Evolutionary conservation across 768 basidiomycete species (phyloP).

Genomic region (Clavulina sp.): DNA sequence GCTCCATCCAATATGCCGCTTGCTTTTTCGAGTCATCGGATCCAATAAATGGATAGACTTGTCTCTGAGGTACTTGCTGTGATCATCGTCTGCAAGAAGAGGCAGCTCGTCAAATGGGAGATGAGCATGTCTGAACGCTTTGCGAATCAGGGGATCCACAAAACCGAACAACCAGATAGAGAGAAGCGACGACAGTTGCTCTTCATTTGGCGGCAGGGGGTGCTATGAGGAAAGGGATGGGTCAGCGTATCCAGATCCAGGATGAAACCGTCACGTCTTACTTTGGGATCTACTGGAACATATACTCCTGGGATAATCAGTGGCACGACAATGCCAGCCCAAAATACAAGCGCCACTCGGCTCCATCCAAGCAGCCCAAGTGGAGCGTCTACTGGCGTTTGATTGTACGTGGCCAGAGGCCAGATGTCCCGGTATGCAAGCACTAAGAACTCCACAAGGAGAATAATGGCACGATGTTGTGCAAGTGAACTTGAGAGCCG

Average conservation of each 20-base stretch:
- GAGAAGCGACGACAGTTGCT: slow-evolving; percentile 33
- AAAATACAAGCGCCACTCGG: slow-evolving; percentile 28
- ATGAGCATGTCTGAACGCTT: slow-evolving; percentile 28
- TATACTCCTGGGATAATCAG: slow-evolving; percentile 39
- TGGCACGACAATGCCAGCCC: slow-evolving; percentile 33
- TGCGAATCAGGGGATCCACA: slow-evolving; percentile 33
- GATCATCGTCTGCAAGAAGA: slow-evolving; percentile 28
- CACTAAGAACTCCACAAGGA: slow-evolving; percentile 30
- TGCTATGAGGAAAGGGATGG: slow-evolving; percentile 14
- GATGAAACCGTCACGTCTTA: slow-evolving; percentile 12
- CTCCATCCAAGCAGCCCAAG: slow-evolving; percentile 37
- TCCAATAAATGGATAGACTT: slow-evolving; percentile 17
- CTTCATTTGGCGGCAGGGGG: slow-evolving; percentile 23
- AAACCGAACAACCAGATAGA: slow-evolving; percentile 30
- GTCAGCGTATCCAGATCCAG: neutral
- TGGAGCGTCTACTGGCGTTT: slow-evolving; percentile 27
- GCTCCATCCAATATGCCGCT: slow-evolving; percentile 17
- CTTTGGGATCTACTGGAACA: slow-evolving; percentile 37
- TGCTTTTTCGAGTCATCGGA: slow-evolving; percentile 16
- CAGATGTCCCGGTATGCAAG: slow-evolving; percentile 29
- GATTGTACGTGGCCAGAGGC: slow-evolving; percentile 38
- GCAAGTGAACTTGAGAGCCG: too few relatives aligned
- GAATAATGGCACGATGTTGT: too few relatives aligned
- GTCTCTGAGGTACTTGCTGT: slow-evolving; percentile 18
- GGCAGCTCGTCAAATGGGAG: slow-evolving; percentile 28